Evolutionary conservation across 139 green algal species (phyloP), one percentile per base, ranked within the genome.

Genomic region (Chlorella sp.): DNA sequence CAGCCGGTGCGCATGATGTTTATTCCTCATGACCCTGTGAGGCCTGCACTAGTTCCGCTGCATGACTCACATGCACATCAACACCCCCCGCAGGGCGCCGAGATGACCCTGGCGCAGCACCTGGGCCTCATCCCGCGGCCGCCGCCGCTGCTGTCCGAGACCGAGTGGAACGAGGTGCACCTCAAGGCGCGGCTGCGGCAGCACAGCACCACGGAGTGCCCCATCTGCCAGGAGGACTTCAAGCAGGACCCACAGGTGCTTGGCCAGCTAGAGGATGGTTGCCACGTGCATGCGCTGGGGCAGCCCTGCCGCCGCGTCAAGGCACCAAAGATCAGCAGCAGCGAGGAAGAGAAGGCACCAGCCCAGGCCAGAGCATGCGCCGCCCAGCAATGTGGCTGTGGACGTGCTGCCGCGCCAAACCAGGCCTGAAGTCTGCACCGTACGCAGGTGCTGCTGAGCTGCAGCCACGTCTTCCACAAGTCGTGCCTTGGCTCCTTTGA

Each of bases 401-500:
- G 6, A 42, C 59, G 24, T n/a, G n/a, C n/a, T n/a, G n/a, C n/a
- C n/a, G n/a, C n/a, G n/a, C n/a, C n/a, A n/a, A n/a, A n/a, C n/a
- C n/a, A n/a, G n/a, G n/a, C n/a, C n/a, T n/a, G n/a, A n/a, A n/a
- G 59, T 65, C 6, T 62, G 67, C 34, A 31, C 35, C 2, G 31
- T 33, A 34, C 81, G 35, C 86, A 89, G 76, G 83, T 91, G 4
- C 74, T 91, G 42, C 77, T 91, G 36, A 87, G 79, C 74, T 91
- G 86, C 75, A 86, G 69, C 62, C 86, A 91, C 71, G 82, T 83
- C 31, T 93, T 91, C 74, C 88, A 92, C 74, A 49, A 74, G 6
- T 69, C 80, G 29, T 93, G 88, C 82, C 69, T 92, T 59, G 51
- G 66, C 27, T 77, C 76, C 62, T 92, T 89, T 69, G 88, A 93